These are phyloP conservation scores for Colletotrichum acutatum DNA, from an alignment of 2,329 filamentous ascomycete species.

Conservation along the genomic window DNA sequence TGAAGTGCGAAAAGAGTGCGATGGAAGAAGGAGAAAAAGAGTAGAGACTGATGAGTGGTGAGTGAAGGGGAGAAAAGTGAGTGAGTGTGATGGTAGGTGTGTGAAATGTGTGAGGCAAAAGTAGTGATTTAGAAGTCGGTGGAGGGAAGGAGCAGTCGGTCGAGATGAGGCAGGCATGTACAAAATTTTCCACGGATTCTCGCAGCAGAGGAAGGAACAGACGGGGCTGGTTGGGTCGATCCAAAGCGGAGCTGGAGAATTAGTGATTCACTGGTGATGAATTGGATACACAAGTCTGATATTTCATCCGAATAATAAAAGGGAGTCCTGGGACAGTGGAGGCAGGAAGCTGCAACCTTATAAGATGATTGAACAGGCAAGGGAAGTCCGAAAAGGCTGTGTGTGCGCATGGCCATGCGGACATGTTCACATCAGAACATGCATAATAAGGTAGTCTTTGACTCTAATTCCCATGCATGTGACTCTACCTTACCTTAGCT, in stretches of 20 bases:
- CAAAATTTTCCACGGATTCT: not conserved
- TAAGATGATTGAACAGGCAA: conserved; percentile 12
- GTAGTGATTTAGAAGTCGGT: not conserved
- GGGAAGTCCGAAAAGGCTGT: not conserved
- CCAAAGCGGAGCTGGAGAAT: not conserved
- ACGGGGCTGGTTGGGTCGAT: not conserved
- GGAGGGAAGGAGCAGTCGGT: not conserved
- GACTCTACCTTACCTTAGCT: not conserved
- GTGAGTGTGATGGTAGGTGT: too few species aligned
- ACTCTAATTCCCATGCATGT: conserved; percentile 20
- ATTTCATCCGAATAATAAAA: conserved; percentile 7
- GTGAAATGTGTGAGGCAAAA: not conserved
- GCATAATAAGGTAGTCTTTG: not conserved
- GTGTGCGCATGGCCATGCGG: not conserved
- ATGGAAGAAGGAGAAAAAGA: not conserved
- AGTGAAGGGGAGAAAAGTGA: not conserved
- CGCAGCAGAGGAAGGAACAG: not conserved
- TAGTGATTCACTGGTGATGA: not conserved
- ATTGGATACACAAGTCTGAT: conserved; percentile 10
- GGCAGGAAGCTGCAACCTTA: conserved; percentile 31
- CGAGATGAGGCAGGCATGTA: not conserved
- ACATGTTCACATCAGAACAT: not conserved
- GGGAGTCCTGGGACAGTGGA: not conserved
- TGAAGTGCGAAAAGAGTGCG: not conserved
- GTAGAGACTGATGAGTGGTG: not conserved